Evolutionary conservation across 2,329 filamentous ascomycete species (phyloP), one percentile per base, ranked within the genome.

Genomic region (Ophiostoma triangulosporum): DNA sequence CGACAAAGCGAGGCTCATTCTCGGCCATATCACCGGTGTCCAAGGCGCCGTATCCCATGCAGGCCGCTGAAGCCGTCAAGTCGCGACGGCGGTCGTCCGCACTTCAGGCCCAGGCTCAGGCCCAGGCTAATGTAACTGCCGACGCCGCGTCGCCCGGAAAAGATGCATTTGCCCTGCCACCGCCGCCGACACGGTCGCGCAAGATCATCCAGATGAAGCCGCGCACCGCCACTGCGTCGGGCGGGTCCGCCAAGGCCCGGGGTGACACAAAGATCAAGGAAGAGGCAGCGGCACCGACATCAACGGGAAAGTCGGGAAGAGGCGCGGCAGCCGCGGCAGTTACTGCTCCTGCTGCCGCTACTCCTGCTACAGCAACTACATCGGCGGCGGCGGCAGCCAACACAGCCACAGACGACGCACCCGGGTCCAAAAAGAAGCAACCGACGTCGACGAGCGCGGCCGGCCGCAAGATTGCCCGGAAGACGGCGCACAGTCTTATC

Each of bases 191-290:
- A 3, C 77, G 91, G 58, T 87, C 88, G 40, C 84, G 91, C 62
- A 97, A 94, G 71, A 97, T 98, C 65, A 97, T 97, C 55, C 91
- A 97, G 70, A 95, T 97, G 90, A 95, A 95, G 68, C 91, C 79
- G 17, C 69, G 72, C 26, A 57, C 58, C 52, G n/a, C 50, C 48
- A 58, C 22, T 64, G 63, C 56, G 60, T 61, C 36, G 57, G 60
- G 17, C 22, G 6, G 38, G 20, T 7, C 48, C 4, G 32, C 24
- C n/a, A 52, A 48, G 27, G 38, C n/a, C 11, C 20, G 24, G 3
- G n/a, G 24, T 20, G 54, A 48, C 9, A 9, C 38, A 29, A 51
- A 38, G 33, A 51, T 51, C 11, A 53, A 33, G 54, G 53, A 27
- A 64, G 60, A 49, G 46, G 12, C 49, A 54, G 7, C 55, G 6